Evolutionary conservation across 2,329 filamentous ascomycete species (phyloP).

Genomic region (Didymella sp.): DNA sequence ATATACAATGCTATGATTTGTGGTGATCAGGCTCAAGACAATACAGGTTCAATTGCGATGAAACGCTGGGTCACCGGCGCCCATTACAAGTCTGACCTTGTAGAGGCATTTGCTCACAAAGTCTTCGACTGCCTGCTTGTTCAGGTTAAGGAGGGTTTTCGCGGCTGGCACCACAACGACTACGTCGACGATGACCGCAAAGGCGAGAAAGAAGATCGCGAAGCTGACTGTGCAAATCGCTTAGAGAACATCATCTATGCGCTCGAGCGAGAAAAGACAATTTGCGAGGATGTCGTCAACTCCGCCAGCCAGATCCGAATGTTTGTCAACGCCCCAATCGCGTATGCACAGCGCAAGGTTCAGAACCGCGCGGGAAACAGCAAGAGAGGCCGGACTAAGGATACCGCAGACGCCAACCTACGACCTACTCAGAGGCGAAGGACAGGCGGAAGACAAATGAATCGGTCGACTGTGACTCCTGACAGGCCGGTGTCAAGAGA

Average conservation of each 20-base stretch:
- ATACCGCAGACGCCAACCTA: conserved; percentile 9
- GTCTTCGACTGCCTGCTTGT: conserved; percentile 42
- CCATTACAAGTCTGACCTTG: conserved; percentile 38
- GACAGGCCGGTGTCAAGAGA: conserved; percentile 13
- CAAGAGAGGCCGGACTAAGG: conserved; percentile 39
- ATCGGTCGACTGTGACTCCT: conserved; percentile 16
- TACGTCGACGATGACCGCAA: conserved; percentile 47
- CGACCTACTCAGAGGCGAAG: conserved; percentile 21
- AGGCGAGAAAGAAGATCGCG: conserved; percentile 43
- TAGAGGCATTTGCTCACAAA: conserved; percentile 46
- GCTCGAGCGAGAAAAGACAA: conserved; percentile 46
- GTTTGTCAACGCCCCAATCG: conserved; percentile 48
- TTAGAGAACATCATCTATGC: conserved; percentile 42
- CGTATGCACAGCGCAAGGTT: conserved; percentile 43
- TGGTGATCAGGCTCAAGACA: conserved; percentile 41
- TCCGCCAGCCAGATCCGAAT: conserved; percentile 47
- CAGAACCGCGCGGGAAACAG: conserved; percentile 46
- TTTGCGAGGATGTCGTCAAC: conserved; percentile 48
- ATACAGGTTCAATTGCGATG: conserved; percentile 41
- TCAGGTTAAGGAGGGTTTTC: conserved; percentile 42
- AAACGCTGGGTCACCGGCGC: conserved; percentile 43
- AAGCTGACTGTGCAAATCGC: conserved; percentile 39
- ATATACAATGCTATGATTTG: conserved; percentile 47
- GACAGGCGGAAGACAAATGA: conserved; percentile 10
- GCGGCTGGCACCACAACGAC: conserved; percentile 47